Base-by-base conservation (phyloP, 148 eudicot species). In the Rhododendron ferrugineum region DNA sequence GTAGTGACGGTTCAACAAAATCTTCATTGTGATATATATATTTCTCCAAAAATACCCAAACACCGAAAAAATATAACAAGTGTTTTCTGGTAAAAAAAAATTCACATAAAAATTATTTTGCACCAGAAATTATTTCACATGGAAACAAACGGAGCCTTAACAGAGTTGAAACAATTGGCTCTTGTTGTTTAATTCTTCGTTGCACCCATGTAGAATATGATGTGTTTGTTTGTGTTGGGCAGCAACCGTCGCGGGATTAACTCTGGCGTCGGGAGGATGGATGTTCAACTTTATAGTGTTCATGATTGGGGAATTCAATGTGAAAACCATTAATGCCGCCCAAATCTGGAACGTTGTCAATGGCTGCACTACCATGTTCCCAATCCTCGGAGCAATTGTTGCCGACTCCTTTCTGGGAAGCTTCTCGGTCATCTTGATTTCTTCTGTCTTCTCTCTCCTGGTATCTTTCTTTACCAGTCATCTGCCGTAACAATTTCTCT, bases 321-420 rank as follows among this genome's bases (percentile, higher is more conserved):
- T 92, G 6, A 87, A 76, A 11, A 84, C 88, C 84, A 86, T 88
- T 13, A 82, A 83, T 32, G 91, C 94, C 2, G 86, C 85, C 28
- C 85, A 83, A 47, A 74, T 91, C 18, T 81, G 22, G 52, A 91
- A 89, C 66, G 73, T 92, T 0, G 79, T 86, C 5, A 83, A 64
- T 8, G 88, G 89, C 75, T 87, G 88, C 79, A 72, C 75, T 30
- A 78, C 83, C 11, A 56, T 92, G 26, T 79, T 91, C 18, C 90
- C 91, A 8, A 42, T 88, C 15, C 1, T 89, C 1, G 91, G 88
- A 13, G 94, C 91, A 9, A 81, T 92, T 16, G 32, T 91, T 46
- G 92, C 94, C 15, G 94, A 92, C 84, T 90, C 92, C 1, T 86
- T 87, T 68, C 78, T 90, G 9, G 92, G 94, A n/a, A 89, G 83